These are phyloP conservation scores for Fonsecaea erecta DNA, from an alignment of 2,329 filamentous ascomycete species.

Conservation along the genomic window DNA sequence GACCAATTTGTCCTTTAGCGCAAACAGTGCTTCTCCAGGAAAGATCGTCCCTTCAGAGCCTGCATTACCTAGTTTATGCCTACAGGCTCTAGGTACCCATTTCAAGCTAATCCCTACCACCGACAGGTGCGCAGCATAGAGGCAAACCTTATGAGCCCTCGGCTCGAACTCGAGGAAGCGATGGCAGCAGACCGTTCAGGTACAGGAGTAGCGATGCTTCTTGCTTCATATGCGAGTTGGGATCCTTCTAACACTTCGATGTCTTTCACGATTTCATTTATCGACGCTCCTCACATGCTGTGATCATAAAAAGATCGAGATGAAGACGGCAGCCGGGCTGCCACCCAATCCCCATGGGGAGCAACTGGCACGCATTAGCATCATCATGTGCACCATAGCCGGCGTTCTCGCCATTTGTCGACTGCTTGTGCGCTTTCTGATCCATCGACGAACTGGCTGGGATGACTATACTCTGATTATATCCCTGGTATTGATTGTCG, in stretches of 20 bases:
- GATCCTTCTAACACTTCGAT: background rate
- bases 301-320: conserved; percentile 1
- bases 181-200: background rate
- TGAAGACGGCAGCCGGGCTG: conserved; percentile 6
- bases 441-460: conserved; percentile 10
- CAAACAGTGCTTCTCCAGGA: background rate
- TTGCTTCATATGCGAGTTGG: background rate
- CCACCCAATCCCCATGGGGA: conserved; percentile 19
- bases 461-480: conserved; percentile 19
- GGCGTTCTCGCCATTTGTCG: conserved; percentile 6
- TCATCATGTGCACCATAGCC: conserved; percentile 16
- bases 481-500: conserved; percentile 5
- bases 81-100: background rate
- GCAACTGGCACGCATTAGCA: conserved; percentile 18
- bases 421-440: conserved; percentile 11
- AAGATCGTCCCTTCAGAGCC: background rate
- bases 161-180: background rate
- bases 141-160: background rate
- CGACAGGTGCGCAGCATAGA: background rate
- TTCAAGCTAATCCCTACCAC: background rate
- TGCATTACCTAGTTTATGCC: background rate
- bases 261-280: background rate
- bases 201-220: background rate
- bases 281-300: background rate
- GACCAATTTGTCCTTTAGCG: background rate